Percentiles rank a stretch among this genome's conserved stretches.
Evolutionary conservation across 352 stramenopile genomes (phyloP).

Genomic region (Globisporangium rhizosaccharum): DNA sequence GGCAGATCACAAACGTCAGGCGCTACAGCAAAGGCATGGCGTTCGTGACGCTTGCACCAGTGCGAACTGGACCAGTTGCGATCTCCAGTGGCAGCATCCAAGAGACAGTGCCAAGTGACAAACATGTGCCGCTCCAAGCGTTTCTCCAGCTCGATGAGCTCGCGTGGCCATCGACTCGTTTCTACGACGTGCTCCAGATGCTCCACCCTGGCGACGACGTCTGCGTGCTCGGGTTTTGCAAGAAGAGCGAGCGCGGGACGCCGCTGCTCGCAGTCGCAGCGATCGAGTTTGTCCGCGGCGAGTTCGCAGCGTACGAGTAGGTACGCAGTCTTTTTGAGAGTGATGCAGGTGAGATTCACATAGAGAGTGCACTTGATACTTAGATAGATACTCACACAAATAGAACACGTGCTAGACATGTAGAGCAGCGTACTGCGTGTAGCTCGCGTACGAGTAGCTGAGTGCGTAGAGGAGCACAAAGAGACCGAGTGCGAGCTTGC

Average conservation of each 20-base stretch:
- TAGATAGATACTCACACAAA: neutral
- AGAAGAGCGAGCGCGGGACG: conserved; percentile 29
- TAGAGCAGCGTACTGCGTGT: conserved; percentile 12
- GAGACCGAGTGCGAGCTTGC: conserved; percentile 1
- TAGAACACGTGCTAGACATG: neutral
- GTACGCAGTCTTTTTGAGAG: neutral
- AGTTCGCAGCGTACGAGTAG: conserved; percentile 35
- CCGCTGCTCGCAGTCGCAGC: conserved; percentile 35
- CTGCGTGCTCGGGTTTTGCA: conserved; percentile 29
- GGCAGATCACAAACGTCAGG: conserved; percentile 31
- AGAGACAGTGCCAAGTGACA: conserved; percentile 3
- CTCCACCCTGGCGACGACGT: conserved; percentile 37
- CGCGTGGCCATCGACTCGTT: conserved; percentile 19
- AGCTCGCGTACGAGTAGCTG: conserved; percentile 15
- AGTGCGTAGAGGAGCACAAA: conserved; percentile 24
- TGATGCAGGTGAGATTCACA: no score
- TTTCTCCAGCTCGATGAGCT: conserved; percentile 35
- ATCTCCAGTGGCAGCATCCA: neutral
- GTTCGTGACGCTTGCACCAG: conserved; percentile 32
- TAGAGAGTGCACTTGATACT: no score
- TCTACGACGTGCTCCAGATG: conserved; percentile 24
- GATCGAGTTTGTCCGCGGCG: conserved; percentile 28
- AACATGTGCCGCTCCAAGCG: conserved; percentile 20
- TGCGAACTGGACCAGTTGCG: neutral
- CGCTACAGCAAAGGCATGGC: conserved; percentile 43